phyloP scores from a whole-genome alignment of 495 filamentous ascomycete genomes.

The Xylaria cubensis region DNA sequence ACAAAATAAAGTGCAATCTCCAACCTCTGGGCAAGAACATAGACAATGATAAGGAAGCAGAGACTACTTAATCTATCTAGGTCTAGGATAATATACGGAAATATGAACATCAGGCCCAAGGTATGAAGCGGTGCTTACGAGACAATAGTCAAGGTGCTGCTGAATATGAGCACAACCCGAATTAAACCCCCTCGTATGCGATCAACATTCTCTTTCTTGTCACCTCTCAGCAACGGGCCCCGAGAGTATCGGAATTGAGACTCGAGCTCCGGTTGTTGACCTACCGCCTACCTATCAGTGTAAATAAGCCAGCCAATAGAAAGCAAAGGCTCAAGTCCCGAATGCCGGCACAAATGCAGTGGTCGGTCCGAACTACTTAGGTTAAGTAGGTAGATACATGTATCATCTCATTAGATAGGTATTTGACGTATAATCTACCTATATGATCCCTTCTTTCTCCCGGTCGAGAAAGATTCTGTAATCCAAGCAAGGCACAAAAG shows the following conservation, averaged over 20 bases:
- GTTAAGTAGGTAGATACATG: not conserved
- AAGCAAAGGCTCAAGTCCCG: slow-evolving; percentile 4
- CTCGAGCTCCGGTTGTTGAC: not conserved
- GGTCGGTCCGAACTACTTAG: not conserved
- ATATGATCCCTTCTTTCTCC: not conserved
- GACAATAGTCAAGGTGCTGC: not conserved
- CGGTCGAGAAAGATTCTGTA: not conserved
- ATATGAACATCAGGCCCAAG: not conserved
- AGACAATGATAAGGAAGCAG: not conserved
- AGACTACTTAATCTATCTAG: not conserved
- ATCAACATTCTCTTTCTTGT: not conserved
- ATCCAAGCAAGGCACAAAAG: not conserved
- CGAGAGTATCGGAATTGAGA: not conserved
- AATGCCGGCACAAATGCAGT: not conserved
- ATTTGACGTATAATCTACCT: not conserved
- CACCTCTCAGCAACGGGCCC: not conserved
- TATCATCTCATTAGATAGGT: not conserved
- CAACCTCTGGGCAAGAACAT: not conserved
- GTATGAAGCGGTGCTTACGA: not conserved
- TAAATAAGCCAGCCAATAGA: not conserved
- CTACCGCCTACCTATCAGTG: not conserved
- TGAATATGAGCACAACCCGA: not conserved
- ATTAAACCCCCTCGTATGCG: not conserved
- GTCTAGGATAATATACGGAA: not conserved
- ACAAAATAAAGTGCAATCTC: not conserved